These are phyloP conservation scores for Metschnikowia lochheadii DNA, from an alignment of 805 yeast genomes.

Conservation along the genomic window DNA sequence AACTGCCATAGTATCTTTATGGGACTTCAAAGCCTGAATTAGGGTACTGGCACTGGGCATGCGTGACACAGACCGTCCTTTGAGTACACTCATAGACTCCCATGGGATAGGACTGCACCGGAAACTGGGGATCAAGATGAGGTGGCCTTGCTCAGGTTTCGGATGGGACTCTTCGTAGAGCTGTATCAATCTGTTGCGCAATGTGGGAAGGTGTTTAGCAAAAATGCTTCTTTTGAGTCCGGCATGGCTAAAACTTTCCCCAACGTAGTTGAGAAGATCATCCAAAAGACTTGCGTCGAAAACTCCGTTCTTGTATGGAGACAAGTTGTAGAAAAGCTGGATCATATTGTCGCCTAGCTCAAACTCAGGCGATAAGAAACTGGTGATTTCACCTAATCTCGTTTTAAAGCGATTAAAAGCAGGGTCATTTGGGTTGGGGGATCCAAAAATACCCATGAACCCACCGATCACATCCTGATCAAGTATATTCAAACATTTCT, in stretches of 20 bases:
- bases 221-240: not conserved
- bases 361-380: conserved; percentile 2
- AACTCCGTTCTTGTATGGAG: conserved; percentile 1
- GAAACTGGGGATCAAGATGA: conserved; percentile 66
- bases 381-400: conserved; percentile 18
- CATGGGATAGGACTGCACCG: conserved; percentile 75
- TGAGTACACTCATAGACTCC: conserved; percentile 70
- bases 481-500: conserved; percentile 49
- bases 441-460: conserved; percentile 58
- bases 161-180: not conserved
- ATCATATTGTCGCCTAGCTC: conserved; percentile 17
- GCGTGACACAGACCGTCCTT: conserved; percentile 58
- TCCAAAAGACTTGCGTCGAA: conserved; percentile 5
- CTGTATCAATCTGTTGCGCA: not conserved
- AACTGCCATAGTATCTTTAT: conserved; percentile 5
- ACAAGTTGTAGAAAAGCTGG: conserved; percentile 19
- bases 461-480: conserved; percentile 78
- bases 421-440: conserved; percentile 20
- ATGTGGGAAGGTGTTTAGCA: not conserved
- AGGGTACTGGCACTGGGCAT: conserved; percentile 61
- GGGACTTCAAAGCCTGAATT: conserved; percentile 28
- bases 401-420: conserved; percentile 18
- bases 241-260: not conserved
- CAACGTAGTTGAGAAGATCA: conserved; percentile 9
- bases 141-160: conserved; percentile 38